Evolutionary conservation across 495 filamentous ascomycete genomes (phyloP).

Genomic region (Hypoxylon intermedium): DNA sequence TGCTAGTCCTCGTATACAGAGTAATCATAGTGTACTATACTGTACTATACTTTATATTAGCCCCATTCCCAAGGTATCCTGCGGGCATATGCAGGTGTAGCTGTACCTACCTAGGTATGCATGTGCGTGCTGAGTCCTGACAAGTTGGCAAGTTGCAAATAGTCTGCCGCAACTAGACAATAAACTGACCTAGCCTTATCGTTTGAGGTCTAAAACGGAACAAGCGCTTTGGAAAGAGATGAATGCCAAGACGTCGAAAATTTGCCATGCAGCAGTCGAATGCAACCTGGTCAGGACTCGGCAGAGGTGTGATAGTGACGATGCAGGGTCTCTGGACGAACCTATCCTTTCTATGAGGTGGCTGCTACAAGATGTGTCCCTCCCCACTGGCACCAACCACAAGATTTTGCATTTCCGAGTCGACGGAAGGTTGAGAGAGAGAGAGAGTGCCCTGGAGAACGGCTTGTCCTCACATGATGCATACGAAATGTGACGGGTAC

Average conservation of each 20-base stretch:
- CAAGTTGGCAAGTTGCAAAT: conserved; percentile 40
- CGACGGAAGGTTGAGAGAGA: background rate
- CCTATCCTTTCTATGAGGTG: conserved; percentile 6
- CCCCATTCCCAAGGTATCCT: conserved; percentile 18
- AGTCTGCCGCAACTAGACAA: conserved; percentile 36
- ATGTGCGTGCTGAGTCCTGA: conserved; percentile 34
- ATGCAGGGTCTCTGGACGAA: conserved; percentile 30
- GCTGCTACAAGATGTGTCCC: conserved; percentile 13
- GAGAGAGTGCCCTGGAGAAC: background rate
- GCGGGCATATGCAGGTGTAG: conserved; percentile 25
- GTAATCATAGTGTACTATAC: background rate
- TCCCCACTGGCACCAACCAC: conserved; percentile 15
- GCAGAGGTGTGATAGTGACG: conserved; percentile 26
- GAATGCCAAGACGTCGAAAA: conserved; percentile 29
- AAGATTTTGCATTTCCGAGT: background rate
- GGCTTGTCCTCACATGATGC: conserved; percentile 28
- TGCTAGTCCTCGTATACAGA: background rate
- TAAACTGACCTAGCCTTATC: conserved; percentile 35
- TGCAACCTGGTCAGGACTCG: conserved; percentile 34
- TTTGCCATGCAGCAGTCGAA: conserved; percentile 23
- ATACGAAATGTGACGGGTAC: conserved; percentile 30
- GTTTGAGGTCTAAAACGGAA: conserved; percentile 30
- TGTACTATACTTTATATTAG: conserved; percentile 24
- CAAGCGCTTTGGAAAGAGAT: conserved; percentile 33
- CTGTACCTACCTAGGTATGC: conserved; percentile 6